Conservation (phyloP, 2,329 filamentous ascomycete species). For the Fusarium metavorans region DNA sequence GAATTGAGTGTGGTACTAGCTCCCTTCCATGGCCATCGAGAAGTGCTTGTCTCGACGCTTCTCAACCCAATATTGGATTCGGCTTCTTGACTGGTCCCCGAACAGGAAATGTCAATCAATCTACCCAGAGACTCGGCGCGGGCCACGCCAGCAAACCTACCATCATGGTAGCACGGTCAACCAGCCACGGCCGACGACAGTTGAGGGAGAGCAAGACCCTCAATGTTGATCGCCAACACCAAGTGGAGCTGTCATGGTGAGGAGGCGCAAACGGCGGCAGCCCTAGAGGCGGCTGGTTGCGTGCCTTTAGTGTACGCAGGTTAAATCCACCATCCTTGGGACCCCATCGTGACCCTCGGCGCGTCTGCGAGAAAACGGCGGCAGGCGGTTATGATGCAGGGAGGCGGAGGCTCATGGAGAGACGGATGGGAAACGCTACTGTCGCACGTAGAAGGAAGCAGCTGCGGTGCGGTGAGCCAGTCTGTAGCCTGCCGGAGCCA, state of each 20-base stretch:
- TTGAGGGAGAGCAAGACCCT: slow-evolving; percentile 33
- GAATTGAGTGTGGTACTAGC: slow-evolving; percentile 4
- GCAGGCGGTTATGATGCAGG: slow-evolving; percentile 13
- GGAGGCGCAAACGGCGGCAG: slow-evolving; percentile 45
- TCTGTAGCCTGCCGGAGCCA: neutral
- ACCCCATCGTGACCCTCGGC: slow-evolving; percentile 18
- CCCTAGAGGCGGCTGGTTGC: slow-evolving; percentile 35
- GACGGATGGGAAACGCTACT: neutral
- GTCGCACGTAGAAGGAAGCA: neutral
- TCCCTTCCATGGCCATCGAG: neutral
- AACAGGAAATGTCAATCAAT: slow-evolving; percentile 20
- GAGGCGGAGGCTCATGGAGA: slow-evolving; percentile 11
- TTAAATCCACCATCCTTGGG: slow-evolving; percentile 16
- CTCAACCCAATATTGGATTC: slow-evolving; percentile 16
- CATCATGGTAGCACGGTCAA: slow-evolving; percentile 4
- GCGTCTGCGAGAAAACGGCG: slow-evolving; percentile 22
- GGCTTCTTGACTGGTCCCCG: slow-evolving; percentile 14
- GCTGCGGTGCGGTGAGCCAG: neutral
- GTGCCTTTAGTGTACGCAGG: slow-evolving; percentile 30
- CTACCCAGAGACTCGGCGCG: slow-evolving; percentile 10
- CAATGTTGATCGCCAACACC: slow-evolving; percentile 34
- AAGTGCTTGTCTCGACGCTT: neutral
- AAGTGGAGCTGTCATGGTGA: slow-evolving; percentile 44
- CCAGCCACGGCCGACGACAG: slow-evolving; percentile 19
- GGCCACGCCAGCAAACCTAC: slow-evolving; percentile 14